These are phyloP conservation scores for Aquilaria malaccensis DNA, from an alignment of 345 rosid genomes.

Conservation along the genomic window DNA sequence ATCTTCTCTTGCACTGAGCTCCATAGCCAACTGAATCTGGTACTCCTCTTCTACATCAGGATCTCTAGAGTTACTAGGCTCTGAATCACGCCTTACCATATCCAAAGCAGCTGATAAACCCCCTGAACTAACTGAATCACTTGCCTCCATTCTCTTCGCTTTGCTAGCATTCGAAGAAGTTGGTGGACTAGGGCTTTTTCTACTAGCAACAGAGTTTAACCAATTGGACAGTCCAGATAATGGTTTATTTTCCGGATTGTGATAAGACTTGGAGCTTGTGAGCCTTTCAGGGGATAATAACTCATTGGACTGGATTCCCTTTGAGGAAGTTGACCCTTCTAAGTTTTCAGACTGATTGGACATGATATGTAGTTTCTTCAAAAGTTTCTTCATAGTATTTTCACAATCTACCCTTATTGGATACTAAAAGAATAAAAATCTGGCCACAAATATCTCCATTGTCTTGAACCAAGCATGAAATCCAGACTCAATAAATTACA, in stretches of 20 bases:
- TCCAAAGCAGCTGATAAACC: conserved; percentile 37
- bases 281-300: conserved; percentile 38
- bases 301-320: conserved; percentile 42
- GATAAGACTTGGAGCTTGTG: conserved; percentile 29
- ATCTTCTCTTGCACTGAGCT: conserved; percentile 94
- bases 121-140: conserved; percentile 33
- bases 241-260: conserved; percentile 47
- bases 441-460: conserved; percentile 62
- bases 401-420: conserved; percentile 19
- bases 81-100: conserved; percentile 42
- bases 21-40: conserved; percentile 88
- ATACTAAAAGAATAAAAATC: conserved; percentile 47
- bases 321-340: conserved; percentile 60
- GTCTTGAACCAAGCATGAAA: conserved; percentile 50
- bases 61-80: conserved; percentile 52
- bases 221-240: conserved; percentile 70
- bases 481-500: conserved; percentile 14
- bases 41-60: conserved; percentile 82
- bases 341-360: conserved; percentile 54
- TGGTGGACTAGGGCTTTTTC: conserved; percentile 49
- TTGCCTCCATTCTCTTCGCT: conserved; percentile 41
- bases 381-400: conserved; percentile 72
- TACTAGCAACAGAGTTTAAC: conserved; percentile 69
- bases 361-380: conserved; percentile 77
- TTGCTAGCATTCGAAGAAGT: conserved; percentile 46